Evolutionary conservation across 176 grass and related monocot species (phyloP).

Genomic region (Carex parvula): DNA sequence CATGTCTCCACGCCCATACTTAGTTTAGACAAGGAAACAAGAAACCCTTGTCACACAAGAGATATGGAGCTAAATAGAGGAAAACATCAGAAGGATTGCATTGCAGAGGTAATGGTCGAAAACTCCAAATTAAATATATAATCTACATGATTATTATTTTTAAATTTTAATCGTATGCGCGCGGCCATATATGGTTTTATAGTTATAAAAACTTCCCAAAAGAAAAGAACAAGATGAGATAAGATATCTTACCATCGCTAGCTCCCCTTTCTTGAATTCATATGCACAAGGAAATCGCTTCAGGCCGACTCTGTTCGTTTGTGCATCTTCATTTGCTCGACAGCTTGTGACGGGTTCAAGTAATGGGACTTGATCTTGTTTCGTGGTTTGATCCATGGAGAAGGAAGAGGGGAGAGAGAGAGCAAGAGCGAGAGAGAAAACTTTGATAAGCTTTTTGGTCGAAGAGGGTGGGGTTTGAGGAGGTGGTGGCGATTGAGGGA

Average conservation of each 20-base stretch:
- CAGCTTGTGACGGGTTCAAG: not conserved
- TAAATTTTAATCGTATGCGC: not conserved
- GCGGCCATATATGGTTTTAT: not conserved
- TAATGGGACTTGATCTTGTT: slow-evolving; percentile 6
- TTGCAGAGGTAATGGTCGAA: not conserved
- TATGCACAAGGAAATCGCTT: not conserved
- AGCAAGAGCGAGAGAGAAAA: not conserved
- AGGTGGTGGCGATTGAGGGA: not conserved
- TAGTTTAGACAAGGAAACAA: slow-evolving; percentile 23
- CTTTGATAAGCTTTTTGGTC: not conserved
- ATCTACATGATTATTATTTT: not conserved
- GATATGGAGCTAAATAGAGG: slow-evolving; percentile 14
- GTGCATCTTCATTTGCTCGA: not conserved
- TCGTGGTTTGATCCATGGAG: slow-evolving; percentile 13
- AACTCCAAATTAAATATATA: not conserved
- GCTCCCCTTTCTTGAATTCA: slow-evolving; percentile 5
- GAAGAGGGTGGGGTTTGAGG: not conserved
- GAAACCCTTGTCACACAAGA: slow-evolving; percentile 22
- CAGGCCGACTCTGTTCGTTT: not conserved
- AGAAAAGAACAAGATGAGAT: not conserved
- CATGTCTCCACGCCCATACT: slow-evolving; percentile 24
- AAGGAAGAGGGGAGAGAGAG: not conserved
- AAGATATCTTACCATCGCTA: slow-evolving; percentile 14
- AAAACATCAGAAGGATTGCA: not conserved
- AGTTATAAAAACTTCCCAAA: not conserved